A percentile compares a stretch with the other conserved stretches of the same genome.
phyloP scores from a whole-genome alignment of 225 moss, liverwort and hornwort species.

The Pleurozium schreberi region DNA sequence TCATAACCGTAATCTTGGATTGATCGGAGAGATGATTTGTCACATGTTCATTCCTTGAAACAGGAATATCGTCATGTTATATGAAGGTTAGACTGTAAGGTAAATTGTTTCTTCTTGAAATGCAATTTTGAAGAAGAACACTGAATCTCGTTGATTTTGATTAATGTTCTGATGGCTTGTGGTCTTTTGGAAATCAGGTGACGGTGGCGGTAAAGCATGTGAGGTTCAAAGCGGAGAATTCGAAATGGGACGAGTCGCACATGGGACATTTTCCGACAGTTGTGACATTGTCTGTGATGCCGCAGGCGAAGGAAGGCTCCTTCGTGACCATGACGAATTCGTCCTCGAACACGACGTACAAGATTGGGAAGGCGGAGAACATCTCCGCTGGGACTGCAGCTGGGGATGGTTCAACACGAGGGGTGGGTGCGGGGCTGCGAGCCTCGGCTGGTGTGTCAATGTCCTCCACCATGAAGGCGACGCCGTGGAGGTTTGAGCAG shows the following conservation, averaged over 20 bases:
- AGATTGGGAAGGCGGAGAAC: slow-evolving; percentile 22
- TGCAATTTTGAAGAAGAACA: neutral
- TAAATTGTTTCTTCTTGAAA: neutral
- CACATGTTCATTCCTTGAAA: neutral
- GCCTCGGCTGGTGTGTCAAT: neutral
- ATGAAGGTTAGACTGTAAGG: neutral
- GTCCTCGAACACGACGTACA: slow-evolving; percentile 15
- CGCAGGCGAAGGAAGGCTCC: slow-evolving; percentile 22
- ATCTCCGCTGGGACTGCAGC: neutral
- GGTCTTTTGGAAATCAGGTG: slow-evolving; percentile 7
- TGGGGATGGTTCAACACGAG: neutral
- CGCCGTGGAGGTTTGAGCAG: too few species aligned
- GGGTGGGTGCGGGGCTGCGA: neutral
- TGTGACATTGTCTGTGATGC: slow-evolving; percentile 23
- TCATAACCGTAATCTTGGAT: neutral
- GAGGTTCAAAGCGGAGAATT: slow-evolving; percentile 36
- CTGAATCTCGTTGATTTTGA: neutral
- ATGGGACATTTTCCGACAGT: slow-evolving; percentile 40
- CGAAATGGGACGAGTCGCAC: slow-evolving; percentile 21
- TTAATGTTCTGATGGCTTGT: neutral
- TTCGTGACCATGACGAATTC: slow-evolving; percentile 47
- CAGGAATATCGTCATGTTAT: neutral
- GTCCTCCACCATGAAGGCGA: too few species aligned
- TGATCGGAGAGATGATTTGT: neutral
- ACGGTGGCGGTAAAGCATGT: slow-evolving; percentile 46